Evolutionary conservation across 2,329 filamentous ascomycete species (phyloP).

Genomic region (Sporothrix protearum): DNA sequence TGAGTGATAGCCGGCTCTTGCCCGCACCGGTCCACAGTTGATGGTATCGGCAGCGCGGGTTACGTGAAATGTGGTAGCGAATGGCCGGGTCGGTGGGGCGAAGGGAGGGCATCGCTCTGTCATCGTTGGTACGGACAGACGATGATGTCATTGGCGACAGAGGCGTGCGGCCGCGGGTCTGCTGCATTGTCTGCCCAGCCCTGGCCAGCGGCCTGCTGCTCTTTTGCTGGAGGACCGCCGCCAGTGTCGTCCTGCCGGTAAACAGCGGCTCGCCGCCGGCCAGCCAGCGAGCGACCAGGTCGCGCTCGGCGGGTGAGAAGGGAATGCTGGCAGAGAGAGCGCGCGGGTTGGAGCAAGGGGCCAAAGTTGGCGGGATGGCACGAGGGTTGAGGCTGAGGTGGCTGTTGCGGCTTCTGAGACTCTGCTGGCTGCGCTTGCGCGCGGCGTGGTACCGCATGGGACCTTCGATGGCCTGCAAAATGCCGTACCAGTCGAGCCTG

Average conservation of each 20-base stretch:
- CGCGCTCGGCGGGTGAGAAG: not conserved
- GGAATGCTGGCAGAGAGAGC: not conserved
- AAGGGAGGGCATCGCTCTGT: not conserved
- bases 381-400: not conserved
- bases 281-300: conserved; percentile 12
- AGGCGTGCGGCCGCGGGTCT: not conserved
- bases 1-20: conserved; percentile 17
- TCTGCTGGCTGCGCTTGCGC: not conserved
- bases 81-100: not conserved
- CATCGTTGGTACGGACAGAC: not conserved
- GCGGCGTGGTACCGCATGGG: not conserved
- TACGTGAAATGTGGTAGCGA: conserved; percentile 3
- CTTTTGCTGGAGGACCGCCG: not conserved
- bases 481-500: conserved; percentile 18
- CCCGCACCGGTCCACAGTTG: conserved; percentile 20
- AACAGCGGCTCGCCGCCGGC: conserved; percentile 19
- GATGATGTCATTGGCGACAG: not conserved
- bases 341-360: not conserved
- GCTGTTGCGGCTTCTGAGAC: no score
- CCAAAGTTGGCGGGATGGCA: no score
- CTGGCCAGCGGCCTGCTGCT: not conserved
- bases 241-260: not conserved
- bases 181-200: not conserved
- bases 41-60: conserved; percentile 17
- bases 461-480: conserved; percentile 10